Conservation (phyloP, 768 basidiomycete genomes). For the Tephrocybe sp. region DNA sequence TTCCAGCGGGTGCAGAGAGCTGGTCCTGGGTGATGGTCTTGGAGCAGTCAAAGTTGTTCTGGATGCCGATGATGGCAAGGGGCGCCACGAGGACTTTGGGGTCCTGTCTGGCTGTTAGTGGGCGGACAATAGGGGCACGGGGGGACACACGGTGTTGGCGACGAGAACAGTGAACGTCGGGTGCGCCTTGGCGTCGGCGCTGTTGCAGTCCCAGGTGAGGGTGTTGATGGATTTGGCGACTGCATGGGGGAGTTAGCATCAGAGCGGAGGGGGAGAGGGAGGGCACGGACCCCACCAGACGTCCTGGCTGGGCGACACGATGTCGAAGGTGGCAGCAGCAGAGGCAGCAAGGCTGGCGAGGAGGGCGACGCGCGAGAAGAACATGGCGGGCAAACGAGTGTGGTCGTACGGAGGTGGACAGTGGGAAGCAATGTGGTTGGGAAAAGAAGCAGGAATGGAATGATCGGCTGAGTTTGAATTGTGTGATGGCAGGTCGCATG, state of each 20-base stretch:
- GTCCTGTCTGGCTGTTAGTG: conserved; percentile 22
- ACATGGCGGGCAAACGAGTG: conserved; percentile 15
- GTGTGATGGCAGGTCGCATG: too few species aligned
- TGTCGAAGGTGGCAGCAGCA: conserved; percentile 39
- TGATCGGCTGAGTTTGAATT: too few species aligned
- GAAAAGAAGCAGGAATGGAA: too few species aligned
- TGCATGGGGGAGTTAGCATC: conserved; percentile 22
- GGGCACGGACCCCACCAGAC: conserved; percentile 60
- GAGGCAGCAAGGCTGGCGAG: conserved; percentile 38
- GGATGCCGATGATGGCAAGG: conserved; percentile 46
- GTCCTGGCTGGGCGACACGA: conserved; percentile 44
- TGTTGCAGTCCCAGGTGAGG: conserved; percentile 58
- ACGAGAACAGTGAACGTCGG: conserved; percentile 52
- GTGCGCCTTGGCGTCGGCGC: conserved; percentile 25
- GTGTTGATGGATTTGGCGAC: conserved; percentile 58
- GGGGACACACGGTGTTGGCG: conserved; percentile 33
- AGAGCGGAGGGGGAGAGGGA: neutral
- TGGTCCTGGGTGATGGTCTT: conserved; percentile 47
- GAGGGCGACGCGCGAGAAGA: conserved; percentile 27
- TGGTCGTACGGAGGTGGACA: too few species aligned
- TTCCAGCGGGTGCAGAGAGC: conserved; percentile 38
- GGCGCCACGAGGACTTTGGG: conserved; percentile 37
- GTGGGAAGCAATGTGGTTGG: too few species aligned
- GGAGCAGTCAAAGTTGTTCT: conserved; percentile 63
- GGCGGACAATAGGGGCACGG: neutral